Conservation (phyloP, 495 filamentous ascomycete genomes). For the Saxispiralis lemnorum region DNA sequence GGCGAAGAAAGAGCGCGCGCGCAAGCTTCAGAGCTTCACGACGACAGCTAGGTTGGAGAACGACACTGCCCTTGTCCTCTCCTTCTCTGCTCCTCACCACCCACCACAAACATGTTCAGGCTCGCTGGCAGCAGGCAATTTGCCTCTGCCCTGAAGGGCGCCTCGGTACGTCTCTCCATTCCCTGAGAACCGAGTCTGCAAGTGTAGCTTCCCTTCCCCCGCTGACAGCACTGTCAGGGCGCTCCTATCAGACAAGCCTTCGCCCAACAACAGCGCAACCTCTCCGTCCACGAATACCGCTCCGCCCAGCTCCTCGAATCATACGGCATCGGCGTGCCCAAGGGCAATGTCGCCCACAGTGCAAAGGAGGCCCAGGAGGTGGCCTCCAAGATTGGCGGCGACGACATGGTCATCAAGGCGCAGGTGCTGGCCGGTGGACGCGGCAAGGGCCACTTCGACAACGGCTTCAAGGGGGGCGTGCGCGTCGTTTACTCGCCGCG, state of each 20-base stretch:
- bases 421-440: conserved; percentile 94
- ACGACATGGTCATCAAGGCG: conserved; percentile 98
- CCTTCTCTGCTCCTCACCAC: neutral
- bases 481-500: conserved; percentile 88
- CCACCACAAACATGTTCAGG: conserved; percentile 43
- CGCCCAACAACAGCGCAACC: conserved; percentile 60
- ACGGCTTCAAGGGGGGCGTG: conserved; percentile 95
- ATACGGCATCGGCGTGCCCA: conserved; percentile 84
- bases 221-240: conserved; percentile 26
- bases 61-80: neutral
- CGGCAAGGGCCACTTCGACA: conserved; percentile 94
- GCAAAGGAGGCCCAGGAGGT: conserved; percentile 79
- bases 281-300: conserved; percentile 95
- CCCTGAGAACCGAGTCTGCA: conserved; percentile 5
- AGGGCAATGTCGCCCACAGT: conserved; percentile 65
- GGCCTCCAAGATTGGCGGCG: conserved; percentile 72
- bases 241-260: conserved; percentile 32
- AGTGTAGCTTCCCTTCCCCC: conserved; percentile 6
- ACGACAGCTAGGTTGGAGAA: neutral
- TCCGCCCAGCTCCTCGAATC: conserved; percentile 71
- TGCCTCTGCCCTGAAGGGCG: conserved; percentile 45
- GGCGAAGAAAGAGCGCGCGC: neutral
- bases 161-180: conserved; percentile 33
- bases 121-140: conserved; percentile 51
- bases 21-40: neutral